Evolutionary conservation across 345 rosid species (phyloP).

Genomic region (Hirschfeldia incana): DNA sequence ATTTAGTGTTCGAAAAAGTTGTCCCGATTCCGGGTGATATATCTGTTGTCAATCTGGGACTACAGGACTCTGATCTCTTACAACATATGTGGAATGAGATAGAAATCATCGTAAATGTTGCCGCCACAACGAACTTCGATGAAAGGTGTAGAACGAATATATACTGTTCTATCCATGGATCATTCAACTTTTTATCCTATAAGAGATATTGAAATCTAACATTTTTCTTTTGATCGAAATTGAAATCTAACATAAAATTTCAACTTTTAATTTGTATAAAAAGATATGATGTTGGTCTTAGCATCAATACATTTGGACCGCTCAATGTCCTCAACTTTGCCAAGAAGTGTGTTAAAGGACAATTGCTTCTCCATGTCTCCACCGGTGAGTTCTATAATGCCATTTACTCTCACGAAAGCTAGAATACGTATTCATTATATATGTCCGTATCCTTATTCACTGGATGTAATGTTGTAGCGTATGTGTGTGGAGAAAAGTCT

Average conservation of each 20-base stretch:
- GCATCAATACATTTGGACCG: constrained; percentile 62
- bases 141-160: constrained; percentile 51
- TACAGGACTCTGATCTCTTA: constrained; percentile 41
- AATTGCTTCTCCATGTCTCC: constrained; percentile 49
- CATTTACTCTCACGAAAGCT: not conserved
- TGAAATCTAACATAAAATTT: not conserved
- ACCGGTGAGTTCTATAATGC: constrained; percentile 24
- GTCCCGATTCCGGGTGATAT: constrained; percentile 57
- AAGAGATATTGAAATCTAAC: not conserved
- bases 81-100: constrained; percentile 51
- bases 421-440: not conserved
- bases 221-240: not conserved
- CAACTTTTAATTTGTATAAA: not conserved
- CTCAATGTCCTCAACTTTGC: constrained; percentile 56
- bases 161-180: not conserved
- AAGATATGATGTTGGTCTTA: constrained; percentile 69
- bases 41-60: constrained; percentile 49
- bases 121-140: constrained; percentile 74
- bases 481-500: constrained; percentile 55
- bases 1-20: constrained; percentile 51
- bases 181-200: not conserved
- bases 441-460: not conserved
- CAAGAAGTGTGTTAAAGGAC: constrained; percentile 51
- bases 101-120: constrained; percentile 60
- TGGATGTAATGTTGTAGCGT: constrained; percentile 43